Base-by-base conservation (phyloP, 257 asterid species). In the Solanum commersonii region DNA sequence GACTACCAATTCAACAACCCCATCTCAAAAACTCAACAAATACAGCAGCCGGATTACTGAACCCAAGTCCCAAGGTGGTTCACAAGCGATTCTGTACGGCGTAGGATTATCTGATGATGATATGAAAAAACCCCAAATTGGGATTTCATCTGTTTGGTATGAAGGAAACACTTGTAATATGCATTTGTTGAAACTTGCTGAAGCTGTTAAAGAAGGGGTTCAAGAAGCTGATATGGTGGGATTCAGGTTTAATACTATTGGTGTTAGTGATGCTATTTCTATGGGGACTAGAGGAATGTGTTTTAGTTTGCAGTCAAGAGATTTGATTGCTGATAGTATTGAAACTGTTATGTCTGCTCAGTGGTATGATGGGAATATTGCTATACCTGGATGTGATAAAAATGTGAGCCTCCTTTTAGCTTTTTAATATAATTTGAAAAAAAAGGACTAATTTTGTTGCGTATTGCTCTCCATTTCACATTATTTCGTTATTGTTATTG, bases 241-340 rank as follows among this genome's bases (percentile, higher is more conserved):
- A 84, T 97, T 97, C 83, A 90, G 98, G 93, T 97, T 97, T 74
- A 96, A 97, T 60, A 97, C 99, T 0, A 92, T 97, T 60, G 99
- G 99, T 38, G 99, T 97, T 38, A 95, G 98, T 87, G 99, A 97
- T 89, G 99, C 99, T 71, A 97, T 97, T 87, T 96, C 98, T 3
- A 97, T 97, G 99, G 99, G 99, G 90, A 97, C 99, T 6, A 91
- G 99, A 83, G 99, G 99, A 42, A 97, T 96, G 99, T 96, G 98
- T 85, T 97, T 92, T 90, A 96, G 99, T 86, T 93, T 97, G 92
- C 99, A 96, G 92, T 95, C 98, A 8, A 97, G 99, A 91, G 99
- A 97, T 85, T 95, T 97, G 96, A 97, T 96, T 92, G 99, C 99
- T 72, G 99, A 97, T 87, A 97, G 99, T 84, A 96, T 97, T 85